These are phyloP conservation scores for Solanum clarkiae DNA, from an alignment of 257 asterid species.

Conservation along the genomic window DNA sequence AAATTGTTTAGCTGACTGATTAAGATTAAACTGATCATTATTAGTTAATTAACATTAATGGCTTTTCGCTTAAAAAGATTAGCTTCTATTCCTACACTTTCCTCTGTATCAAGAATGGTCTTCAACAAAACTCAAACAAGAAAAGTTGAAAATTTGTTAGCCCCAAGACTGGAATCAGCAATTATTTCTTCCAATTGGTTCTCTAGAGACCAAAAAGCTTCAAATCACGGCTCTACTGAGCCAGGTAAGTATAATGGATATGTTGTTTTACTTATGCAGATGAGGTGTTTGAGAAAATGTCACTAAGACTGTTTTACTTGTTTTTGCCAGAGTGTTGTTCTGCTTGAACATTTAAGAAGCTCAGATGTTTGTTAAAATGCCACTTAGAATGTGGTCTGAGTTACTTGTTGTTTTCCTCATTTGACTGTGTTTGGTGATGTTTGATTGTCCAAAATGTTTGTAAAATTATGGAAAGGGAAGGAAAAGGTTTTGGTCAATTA, in stretches of 20 bases:
- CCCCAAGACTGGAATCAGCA: conserved; percentile 5
- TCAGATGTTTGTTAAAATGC: conserved; percentile 38
- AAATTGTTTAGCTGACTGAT: background rate
- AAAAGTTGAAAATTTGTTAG: background rate
- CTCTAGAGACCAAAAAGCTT: conserved; percentile 9
- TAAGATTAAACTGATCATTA: background rate
- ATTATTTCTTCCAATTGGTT: background rate
- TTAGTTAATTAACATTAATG: conserved; percentile 5
- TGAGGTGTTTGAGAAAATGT: conserved; percentile 40
- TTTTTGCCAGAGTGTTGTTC: background rate
- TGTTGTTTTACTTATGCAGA: background rate
- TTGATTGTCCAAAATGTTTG: too few relatives aligned
- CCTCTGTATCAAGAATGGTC: background rate
- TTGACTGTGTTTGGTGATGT: too few relatives aligned
- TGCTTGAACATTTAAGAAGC: background rate
- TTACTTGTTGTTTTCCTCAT: too few relatives aligned
- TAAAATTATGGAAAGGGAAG: too few relatives aligned
- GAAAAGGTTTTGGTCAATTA: too few relatives aligned
- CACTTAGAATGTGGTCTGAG: too few relatives aligned
- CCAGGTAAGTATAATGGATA: conserved; percentile 16
- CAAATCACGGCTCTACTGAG: background rate
- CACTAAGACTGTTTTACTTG: background rate
- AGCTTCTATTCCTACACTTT: conserved; percentile 4
- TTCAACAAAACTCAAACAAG: background rate
- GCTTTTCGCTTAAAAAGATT: conserved; percentile 20